These are phyloP conservation scores for Berkeleyomyces basicola DNA, from an alignment of 2,329 filamentous ascomycete genomes.

Conservation along the genomic window DNA sequence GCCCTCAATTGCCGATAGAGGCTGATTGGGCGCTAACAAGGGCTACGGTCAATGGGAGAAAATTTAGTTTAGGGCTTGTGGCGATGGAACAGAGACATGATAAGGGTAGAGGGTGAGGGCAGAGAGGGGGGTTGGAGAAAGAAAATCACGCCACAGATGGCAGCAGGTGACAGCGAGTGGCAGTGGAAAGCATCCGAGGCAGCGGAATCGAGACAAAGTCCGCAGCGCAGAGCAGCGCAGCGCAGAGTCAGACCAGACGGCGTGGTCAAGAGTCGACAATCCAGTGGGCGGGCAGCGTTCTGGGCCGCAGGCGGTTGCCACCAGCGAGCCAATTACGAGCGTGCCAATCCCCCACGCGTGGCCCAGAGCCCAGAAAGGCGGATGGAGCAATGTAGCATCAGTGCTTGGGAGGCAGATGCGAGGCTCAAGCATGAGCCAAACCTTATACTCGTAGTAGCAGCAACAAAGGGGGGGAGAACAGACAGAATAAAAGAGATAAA, in stretches of 20 bases:
- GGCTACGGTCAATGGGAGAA: too few species aligned
- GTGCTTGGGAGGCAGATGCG: not conserved
- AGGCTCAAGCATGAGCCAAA: constrained; percentile 1
- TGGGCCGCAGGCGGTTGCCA: not conserved
- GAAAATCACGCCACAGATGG: not conserved
- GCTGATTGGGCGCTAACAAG: too few species aligned
- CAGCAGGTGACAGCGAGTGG: not conserved
- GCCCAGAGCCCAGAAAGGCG: too few species aligned
- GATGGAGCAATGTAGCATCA: not conserved
- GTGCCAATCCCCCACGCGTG: too few species aligned
- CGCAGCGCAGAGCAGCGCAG: too few species aligned
- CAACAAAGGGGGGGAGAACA: not conserved
- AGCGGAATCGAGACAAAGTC: not conserved
- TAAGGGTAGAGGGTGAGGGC: not conserved
- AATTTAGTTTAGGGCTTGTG: too few species aligned
- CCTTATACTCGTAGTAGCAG: not conserved
- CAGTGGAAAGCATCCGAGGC: not conserved
- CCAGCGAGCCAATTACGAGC: too few species aligned
- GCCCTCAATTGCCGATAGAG: too few species aligned
- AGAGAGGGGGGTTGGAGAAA: not conserved
- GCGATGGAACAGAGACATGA: too few species aligned
- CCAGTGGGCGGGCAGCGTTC: too few species aligned
- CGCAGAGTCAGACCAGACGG: too few species aligned
- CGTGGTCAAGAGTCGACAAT: too few species aligned
- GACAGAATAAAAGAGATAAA: not conserved